Conservation (phyloP, 2,329 filamentous ascomycete genomes). For the Tolypocladium pustulatum region DNA sequence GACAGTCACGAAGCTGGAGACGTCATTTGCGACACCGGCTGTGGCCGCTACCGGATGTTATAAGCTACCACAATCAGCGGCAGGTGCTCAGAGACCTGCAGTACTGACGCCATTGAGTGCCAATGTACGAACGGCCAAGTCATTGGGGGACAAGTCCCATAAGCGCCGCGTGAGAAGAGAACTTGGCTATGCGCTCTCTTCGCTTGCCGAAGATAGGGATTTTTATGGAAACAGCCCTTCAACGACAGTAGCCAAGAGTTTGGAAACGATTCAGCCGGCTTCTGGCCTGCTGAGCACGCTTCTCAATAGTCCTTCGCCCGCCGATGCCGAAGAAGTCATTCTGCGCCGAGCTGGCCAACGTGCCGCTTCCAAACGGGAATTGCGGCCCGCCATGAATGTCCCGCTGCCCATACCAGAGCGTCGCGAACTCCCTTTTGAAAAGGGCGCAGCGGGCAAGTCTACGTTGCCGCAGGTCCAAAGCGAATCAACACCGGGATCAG, state of each 20-base stretch:
- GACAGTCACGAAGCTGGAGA: not conserved
- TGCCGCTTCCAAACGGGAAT: slow-evolving; percentile 6
- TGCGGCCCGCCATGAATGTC: slow-evolving; percentile 1
- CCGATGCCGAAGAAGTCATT: slow-evolving; percentile 9
- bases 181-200: slow-evolving; percentile 26
- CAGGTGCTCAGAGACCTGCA: slow-evolving; percentile 11
- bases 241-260: slow-evolving; percentile 1
- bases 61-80: slow-evolving; percentile 1
- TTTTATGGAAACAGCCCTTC: slow-evolving; percentile 3
- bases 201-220: slow-evolving; percentile 38
- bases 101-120: slow-evolving; percentile 26
- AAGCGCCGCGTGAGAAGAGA: slow-evolving; percentile 10
- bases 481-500: slow-evolving; percentile 4
- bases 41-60: slow-evolving; percentile 11
- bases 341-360: slow-evolving; percentile 11
- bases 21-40: slow-evolving; percentile 6
- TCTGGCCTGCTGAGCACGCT: slow-evolving; percentile 22
- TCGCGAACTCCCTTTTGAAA: slow-evolving; percentile 31
- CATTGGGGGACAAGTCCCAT: slow-evolving; percentile 11
- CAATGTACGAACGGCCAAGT: slow-evolving; percentile 17
- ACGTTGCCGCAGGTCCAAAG: not conserved
- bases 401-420: slow-evolving; percentile 25
- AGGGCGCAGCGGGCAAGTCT: slow-evolving; percentile 6
- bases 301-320: slow-evolving; percentile 14
- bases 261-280: slow-evolving; percentile 2